Base-by-base conservation (phyloP, 495 filamentous ascomycete species). In the Aspergillus ostianus region DNA sequence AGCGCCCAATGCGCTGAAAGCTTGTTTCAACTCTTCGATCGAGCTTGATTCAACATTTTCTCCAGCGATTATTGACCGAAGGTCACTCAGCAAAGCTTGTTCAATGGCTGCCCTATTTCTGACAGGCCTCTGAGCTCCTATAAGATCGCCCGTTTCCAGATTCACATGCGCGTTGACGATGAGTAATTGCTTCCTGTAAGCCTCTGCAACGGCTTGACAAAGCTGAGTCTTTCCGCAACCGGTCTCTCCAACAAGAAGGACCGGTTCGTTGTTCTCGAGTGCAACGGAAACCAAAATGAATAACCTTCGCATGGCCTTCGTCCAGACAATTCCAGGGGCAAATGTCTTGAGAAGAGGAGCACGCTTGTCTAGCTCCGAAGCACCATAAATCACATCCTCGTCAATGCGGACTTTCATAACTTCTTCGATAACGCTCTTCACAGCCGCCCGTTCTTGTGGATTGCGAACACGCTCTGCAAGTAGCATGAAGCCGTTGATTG, bases 131-230 rank as follows among this genome's bases (percentile, higher is more conserved):
- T 98, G 95, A 4, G 94, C 91, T 56, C 95, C 95, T 62, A 99
- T 97, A 17, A 99, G 82, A 74, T 99, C 95, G 9, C 95, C 92
- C 1, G 94, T 96, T 71, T 99, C 95, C 10, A 93, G 87, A 62
- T 97, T 99, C 63, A 97, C 92, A 70, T 99, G 95, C 9, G 95
- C 95, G 75, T 98, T 99, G 65, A 98, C 87, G 65, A 92, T 95
- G 62, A 91, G 84, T 49, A 99, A 73, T 59, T 87, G 75, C 62
- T 87, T 90, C 27, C 80, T 79, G 66, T 90, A 83, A 19, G 89
- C 85, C 59, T 93, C 86, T 5, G 95, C 91, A 52, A 99, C 83
- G 61, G 95, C 83, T 72, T 99, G 95, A 62, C 91, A 96, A 19
- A 98, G 89, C 8, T 92, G 96, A 1, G 95, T 99, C 76, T 99